Evolutionary conservation across 2,329 filamentous ascomycete genomes (phyloP), one percentile per base, ranked within the genome.

Genomic region (Clarireedia homoeocarpa): DNA sequence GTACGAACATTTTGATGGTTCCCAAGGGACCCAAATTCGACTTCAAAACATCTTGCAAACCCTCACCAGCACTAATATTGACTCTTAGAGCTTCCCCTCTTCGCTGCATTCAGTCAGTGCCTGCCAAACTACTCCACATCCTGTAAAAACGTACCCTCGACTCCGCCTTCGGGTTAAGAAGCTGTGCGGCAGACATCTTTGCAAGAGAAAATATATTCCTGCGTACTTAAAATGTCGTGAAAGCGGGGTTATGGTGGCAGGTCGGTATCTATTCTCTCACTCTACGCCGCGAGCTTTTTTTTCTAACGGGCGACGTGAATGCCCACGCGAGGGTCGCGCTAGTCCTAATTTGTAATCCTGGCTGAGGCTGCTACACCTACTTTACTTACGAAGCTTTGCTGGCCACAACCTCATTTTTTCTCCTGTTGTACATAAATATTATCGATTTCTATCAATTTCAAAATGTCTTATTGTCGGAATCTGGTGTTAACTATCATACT

Each of bases 91-190:
- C 94, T 84, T 99, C 94, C 74, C 90, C 94, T 79, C 94, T 86
- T 80, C 94, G 86, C 91, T 95, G 70, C 67, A 64, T 61, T 64
- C 56, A 55, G 63, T 67, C 64, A 66, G 65, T 66, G 65, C 57
- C 65, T 61, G 10, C 30, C 30, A 34, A 52, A 57, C 55, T 60
- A 55, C 59, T 57, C 59, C 56, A 52, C 54, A 56, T 53, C 48
- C 59, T 26, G 60, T 12, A 61, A 58, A 63, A 60, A 77, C 88
- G 68, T 80, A 95, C 91, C 76, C 94, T 86, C 68, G 91, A 96
- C 79, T 99, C 94, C 70, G 94, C 94, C 80, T 99, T 99, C 61
- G 94, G 94, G 75, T 99, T 99, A 64, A 99, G 86, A 70, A 99
- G 85, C 78, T 97, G 92, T 70, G 94, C 91, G 67, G 94, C 94